Evolutionary conservation across 1,139 yeast genomes (phyloP).

Genomic region (Yamadazyma triangularis): DNA sequence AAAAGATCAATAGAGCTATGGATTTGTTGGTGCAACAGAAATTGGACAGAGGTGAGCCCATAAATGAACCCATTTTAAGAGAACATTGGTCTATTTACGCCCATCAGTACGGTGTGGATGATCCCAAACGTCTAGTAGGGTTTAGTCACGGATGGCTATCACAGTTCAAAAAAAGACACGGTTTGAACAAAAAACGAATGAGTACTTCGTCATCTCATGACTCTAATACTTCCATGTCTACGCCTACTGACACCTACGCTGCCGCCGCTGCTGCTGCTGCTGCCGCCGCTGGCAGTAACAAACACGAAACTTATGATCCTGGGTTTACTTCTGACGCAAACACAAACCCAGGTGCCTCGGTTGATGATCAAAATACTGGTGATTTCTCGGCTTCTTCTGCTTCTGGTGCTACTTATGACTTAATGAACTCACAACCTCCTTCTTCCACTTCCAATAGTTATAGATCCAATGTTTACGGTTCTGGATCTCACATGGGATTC

Average conservation of each 20-base stretch:
- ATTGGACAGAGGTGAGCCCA: conserved; percentile 39
- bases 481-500: conserved; percentile 8
- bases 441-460: conserved; percentile 14
- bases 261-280: no score
- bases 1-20: conserved; percentile 55
- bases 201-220: conserved; percentile 14
- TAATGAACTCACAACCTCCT: conserved; percentile 20
- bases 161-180: conserved; percentile 57
- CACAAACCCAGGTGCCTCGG: conserved; percentile 3
- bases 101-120: conserved; percentile 53
- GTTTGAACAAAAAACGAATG: conserved; percentile 40
- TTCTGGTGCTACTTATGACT: conserved; percentile 16
- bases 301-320: conserved; percentile 13
- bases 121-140: conserved; percentile 50
- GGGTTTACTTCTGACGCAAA: conserved; percentile 9
- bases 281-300: conserved; percentile 9
- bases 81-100: conserved; percentile 56
- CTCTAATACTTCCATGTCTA: conserved; percentile 1
- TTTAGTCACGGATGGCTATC: conserved; percentile 62
- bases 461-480: conserved; percentile 28
- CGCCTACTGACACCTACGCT: no score
- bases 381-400: conserved; percentile 8
- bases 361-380: conserved; percentile 5
- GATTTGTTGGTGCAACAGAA: conserved; percentile 46
- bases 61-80: conserved; percentile 51